Conservation (phyloP, 225 moss, liverwort and hornwort species). For the Rhytidiadelphus loreus region DNA sequence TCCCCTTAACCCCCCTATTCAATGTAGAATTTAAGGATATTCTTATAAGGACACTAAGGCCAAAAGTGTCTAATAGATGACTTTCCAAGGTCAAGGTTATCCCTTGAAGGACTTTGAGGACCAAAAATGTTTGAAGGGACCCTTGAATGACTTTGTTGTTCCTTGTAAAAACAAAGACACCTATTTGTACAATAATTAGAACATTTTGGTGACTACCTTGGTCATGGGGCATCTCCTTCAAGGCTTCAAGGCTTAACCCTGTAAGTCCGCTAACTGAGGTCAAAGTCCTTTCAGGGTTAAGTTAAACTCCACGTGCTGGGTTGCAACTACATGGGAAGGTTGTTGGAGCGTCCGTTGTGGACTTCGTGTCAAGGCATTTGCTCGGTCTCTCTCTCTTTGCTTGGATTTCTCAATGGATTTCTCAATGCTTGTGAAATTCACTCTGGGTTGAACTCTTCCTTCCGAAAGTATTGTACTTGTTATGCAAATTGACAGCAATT, state of each 20-base stretch:
- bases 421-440: neutral
- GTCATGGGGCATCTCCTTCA: no score
- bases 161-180: neutral
- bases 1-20: no score
- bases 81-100: neutral
- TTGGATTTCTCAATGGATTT: neutral
- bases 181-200: fast-evolving
- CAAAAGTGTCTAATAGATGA: neutral
- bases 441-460: neutral
- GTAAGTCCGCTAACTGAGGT: no score
- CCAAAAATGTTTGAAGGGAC: neutral
- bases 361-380: neutral
- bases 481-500: neutral
- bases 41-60: fast-evolving
- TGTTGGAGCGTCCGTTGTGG: neutral
- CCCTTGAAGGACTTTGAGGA: neutral
- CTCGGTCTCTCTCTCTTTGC: neutral
- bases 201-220: neutral
- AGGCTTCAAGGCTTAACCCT: no score
- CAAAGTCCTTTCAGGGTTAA: neutral
- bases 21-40: fast-evolving
- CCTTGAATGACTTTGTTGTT: no score
- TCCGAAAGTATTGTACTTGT: neutral
- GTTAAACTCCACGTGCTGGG: neutral
- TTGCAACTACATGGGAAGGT: neutral